Conservation (phyloP, 805 yeast species). For the Naumovozyma dairenensis region DNA sequence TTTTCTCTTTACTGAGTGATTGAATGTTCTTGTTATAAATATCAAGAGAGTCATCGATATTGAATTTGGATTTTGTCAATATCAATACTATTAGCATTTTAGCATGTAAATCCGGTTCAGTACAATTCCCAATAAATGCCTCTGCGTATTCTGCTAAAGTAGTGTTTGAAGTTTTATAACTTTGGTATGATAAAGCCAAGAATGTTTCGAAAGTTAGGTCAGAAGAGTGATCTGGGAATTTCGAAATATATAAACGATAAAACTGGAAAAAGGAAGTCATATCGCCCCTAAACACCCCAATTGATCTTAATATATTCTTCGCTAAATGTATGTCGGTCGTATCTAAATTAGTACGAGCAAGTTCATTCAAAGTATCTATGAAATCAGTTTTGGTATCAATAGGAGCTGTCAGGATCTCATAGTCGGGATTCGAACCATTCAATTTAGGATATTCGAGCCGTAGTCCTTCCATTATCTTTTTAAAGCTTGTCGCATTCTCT, state of each 20-base stretch:
- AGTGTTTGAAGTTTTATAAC: constrained; percentile 27
- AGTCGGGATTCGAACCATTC: too few species aligned
- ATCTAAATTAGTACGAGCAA: constrained; percentile 30
- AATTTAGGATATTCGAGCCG: too few species aligned
- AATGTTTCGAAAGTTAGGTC: constrained; percentile 34
- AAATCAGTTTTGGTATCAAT: constrained; percentile 5
- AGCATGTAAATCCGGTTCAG: constrained; percentile 23
- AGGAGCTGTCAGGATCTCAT: background rate
- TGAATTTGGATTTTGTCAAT: constrained; percentile 33
- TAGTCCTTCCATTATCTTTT: constrained; percentile 1
- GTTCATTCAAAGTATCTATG: constrained; percentile 13
- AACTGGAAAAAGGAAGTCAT: constrained; percentile 28
- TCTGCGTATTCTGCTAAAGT: constrained; percentile 32
- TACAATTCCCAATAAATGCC: constrained; percentile 22
- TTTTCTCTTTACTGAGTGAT: constrained; percentile 28
- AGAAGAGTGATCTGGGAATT: constrained; percentile 33
- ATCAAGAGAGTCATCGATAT: constrained; percentile 32
- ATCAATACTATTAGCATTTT: constrained; percentile 34
- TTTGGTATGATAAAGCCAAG: constrained; percentile 33
- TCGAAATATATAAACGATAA: constrained; percentile 33
- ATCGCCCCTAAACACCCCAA: constrained; percentile 14
- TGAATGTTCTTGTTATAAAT: constrained; percentile 39
- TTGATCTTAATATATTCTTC: constrained; percentile 11
- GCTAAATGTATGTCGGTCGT: constrained; percentile 20
- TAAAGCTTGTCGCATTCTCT: constrained; percentile 3